phyloP scores from a whole-genome alignment of 78 protist species.

The Dictyostelium firmibasis region DNA sequence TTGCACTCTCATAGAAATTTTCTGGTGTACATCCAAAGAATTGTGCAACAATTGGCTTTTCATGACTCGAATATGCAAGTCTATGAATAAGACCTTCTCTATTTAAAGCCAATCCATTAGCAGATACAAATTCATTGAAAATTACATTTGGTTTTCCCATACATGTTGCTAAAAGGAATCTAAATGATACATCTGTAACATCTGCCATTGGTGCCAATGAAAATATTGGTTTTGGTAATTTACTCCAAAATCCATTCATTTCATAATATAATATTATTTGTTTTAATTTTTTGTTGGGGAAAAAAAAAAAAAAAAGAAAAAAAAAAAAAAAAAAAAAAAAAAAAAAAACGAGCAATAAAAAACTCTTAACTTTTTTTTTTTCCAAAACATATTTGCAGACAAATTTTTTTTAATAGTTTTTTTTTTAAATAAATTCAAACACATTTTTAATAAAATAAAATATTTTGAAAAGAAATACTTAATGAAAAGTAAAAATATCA shows the following conservation, averaged over 20 bases:
- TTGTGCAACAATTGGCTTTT: constrained; percentile 54
- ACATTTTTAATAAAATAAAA: too few species aligned
- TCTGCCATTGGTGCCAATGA: constrained; percentile 71
- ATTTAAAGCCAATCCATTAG: constrained; percentile 8
- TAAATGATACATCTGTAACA: constrained; percentile 47
- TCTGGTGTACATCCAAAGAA: constrained; percentile 54
- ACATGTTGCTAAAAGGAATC: constrained; percentile 3
- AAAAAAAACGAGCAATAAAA: too few species aligned
- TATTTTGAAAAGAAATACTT: too few species aligned
- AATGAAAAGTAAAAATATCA: too few species aligned
- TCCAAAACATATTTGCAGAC: too few species aligned
- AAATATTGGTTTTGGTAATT: constrained; percentile 18
- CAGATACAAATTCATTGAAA: constrained; percentile 45
- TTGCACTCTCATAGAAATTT: not conserved
- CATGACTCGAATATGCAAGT: not conserved
- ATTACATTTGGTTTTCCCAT: constrained; percentile 8
- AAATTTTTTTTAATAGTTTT: too few species aligned
- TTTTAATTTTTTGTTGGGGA: not conserved
- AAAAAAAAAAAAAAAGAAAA: not conserved
- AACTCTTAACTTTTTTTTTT: too few species aligned
- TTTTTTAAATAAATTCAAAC: too few species aligned
- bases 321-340: too few species aligned
- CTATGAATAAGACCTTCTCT: not conserved
- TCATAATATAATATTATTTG: not conserved
- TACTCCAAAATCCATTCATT: constrained; percentile 18